Evolutionary conservation across 2,329 filamentous ascomycete species (phyloP), one percentile per base, ranked within the genome.

Genomic region (Aureobasidium sp.): DNA sequence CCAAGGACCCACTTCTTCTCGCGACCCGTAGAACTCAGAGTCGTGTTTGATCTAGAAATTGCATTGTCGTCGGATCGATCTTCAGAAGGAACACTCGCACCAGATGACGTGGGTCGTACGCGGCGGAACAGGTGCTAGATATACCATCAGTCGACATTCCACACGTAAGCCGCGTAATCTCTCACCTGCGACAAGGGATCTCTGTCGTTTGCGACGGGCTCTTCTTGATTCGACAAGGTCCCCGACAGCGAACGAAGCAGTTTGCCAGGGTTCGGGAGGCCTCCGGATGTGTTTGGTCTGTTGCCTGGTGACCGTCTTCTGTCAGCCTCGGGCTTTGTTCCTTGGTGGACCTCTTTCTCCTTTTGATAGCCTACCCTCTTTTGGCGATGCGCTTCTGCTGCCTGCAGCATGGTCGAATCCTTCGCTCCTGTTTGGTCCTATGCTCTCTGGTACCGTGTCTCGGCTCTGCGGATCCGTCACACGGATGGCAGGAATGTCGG

Each of bases 121-220:
- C 87, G 83, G 69, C 86, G 81, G 59, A 89, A 75, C 64, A 82
- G 82, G 72, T 83, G 80, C 79, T 82, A 65, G 31, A 22, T 39
- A 47, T 7, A 51, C 49, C 11, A 47, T 62, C 45, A 52, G 58
- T 61, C 36, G 48, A 36, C 58, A 41, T 53, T 58, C 55, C 55
- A 47, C 55, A 27, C 15, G 27, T n/a, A 12, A 57, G 20, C 29
- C 22, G 5, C 20, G 34, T 47, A 64, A 47, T 74, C 80, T 67
- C 80, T 67, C 80, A 88, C 85, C 74, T 88, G 84, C 57, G 86
- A 88, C 66, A 88, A 76, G 62, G 86, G 86, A 72, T 89, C 86
- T 65, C 87, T 86, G 29, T 63, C 53, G 47, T 31, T 52, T 45
- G 45, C 29, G 9, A 41, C 29, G 25, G 44, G 39, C 31, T 49